Evolutionary conservation across 2,329 filamentous ascomycete genomes (phyloP), one percentile per base, ranked within the genome.

Genomic region (Biscogniauxia mediterranea): DNA sequence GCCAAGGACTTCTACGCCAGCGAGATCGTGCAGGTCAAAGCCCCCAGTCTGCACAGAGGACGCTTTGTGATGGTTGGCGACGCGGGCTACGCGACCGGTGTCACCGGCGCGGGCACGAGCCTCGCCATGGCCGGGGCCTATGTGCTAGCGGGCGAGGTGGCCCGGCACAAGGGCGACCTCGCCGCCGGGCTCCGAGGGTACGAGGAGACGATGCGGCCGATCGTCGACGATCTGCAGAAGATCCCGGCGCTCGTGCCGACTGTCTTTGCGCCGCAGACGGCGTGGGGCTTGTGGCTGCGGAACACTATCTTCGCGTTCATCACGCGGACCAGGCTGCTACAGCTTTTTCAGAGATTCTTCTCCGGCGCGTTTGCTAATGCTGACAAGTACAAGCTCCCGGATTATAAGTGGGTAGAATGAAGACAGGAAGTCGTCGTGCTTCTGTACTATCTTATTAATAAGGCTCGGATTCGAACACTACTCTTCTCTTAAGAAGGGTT

Each of bases 91-190:
- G 74, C 74, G 5, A 72, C 78, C 5, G 75, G 77, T 1, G 71
- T 75, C 15, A 79, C 77, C 1, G 80, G 80, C 0, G 72, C 73
- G 57, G 79, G 79, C 6, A 80, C 77, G 4, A 75, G 73, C 8
- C 66, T 73, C 3, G 76, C 77, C 0, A 67, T 82, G 15, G 67
- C 76, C 2, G 74, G 75, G 5, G 80, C 77, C 1, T 82, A 83
- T 65, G 64, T 82, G 3, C 70, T 83, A 28, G 80, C 80, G 0
- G 80, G 81, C 5, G 80, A 79, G 67, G 66, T 79, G 26, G 65
- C 65, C 53, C 70, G 66, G 55, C 66, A 73, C 55, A 52, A 32
- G 9, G 64, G 64, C 20, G 66, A 78, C 64, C 28, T 79, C 17
- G 68, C 61, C 17, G 73, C 70, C 17, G 77, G 68, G 9, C 67